These are phyloP conservation scores for Metschnikowia corniflorae DNA, from an alignment of 805 yeast genomes.

Conservation along the genomic window DNA sequence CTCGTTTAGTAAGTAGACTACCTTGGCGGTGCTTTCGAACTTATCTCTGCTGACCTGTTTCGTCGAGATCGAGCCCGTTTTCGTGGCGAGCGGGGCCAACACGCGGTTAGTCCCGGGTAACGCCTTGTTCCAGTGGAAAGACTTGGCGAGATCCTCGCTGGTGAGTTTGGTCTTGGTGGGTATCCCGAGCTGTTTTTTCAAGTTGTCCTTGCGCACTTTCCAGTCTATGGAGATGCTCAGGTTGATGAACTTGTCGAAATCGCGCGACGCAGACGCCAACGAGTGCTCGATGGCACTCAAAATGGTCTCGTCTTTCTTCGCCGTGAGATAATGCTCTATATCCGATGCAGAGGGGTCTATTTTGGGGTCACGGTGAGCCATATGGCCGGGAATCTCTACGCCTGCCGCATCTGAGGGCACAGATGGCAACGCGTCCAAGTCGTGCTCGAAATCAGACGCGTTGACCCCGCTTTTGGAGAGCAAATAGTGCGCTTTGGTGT, in stretches of 20 bases:
- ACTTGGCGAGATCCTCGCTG: slow-evolving; percentile 19
- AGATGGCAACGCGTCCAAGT: slow-evolving; percentile 37
- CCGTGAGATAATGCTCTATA: slow-evolving; percentile 59
- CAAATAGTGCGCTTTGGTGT: slow-evolving; percentile 79
- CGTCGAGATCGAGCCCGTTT: slow-evolving; percentile 15
- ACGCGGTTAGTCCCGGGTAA: slow-evolving; percentile 31
- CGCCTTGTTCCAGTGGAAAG: slow-evolving; percentile 35
- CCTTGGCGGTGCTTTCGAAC: slow-evolving; percentile 72
- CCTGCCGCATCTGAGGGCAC: slow-evolving; percentile 1
- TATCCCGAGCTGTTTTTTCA: slow-evolving; percentile 68
- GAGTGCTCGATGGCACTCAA: slow-evolving; percentile 80
- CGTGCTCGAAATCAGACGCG: slow-evolving; percentile 74
- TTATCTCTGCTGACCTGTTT: slow-evolving; percentile 46
- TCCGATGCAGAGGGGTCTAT: slow-evolving; percentile 3
- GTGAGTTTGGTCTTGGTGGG: slow-evolving; percentile 13
- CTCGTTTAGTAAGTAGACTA: slow-evolving; percentile 67
- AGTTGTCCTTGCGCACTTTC: slow-evolving; percentile 71
- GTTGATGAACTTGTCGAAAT: slow-evolving; percentile 75
- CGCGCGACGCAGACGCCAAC: slow-evolving; percentile 67
- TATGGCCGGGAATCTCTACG: slow-evolving; percentile 1
- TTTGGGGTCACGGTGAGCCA: neutral
- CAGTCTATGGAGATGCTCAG: slow-evolving; percentile 78
- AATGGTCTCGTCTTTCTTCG: slow-evolving; percentile 79
- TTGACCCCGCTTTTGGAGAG: slow-evolving; percentile 86
- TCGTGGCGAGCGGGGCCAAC: slow-evolving; percentile 29